These are phyloP conservation scores for Russula sp. DNA, from an alignment of 768 basidiomycete genomes.

Conservation along the genomic window DNA sequence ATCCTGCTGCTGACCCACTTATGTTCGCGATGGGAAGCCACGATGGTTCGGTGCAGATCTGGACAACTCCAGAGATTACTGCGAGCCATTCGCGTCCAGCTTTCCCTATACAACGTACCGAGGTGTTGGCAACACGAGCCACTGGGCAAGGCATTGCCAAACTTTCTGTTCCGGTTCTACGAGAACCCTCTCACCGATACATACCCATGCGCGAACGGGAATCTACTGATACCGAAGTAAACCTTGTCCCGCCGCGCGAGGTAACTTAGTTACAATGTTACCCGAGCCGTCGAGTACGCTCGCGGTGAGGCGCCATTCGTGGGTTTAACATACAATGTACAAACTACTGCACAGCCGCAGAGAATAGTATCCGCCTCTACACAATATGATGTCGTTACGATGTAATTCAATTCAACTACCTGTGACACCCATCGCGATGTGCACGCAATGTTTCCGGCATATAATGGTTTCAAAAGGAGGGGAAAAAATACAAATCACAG, in stretches of 20 bases:
- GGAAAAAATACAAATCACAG: too few species aligned
- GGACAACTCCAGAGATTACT: conserved; percentile 42
- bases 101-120: conserved; percentile 9
- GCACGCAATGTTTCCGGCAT: too few species aligned
- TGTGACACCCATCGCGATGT: too few species aligned
- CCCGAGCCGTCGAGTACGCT: not conserved
- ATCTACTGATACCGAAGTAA: not conserved
- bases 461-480: too few species aligned
- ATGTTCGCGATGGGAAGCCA: conserved; percentile 74
- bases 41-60: conserved; percentile 71
- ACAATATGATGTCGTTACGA: too few species aligned
- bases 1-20: conserved; percentile 60
- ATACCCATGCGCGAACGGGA: not conserved
- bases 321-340: conserved; percentile 3
- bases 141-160: not conserved
- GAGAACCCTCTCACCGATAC: conserved; percentile 5
- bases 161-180: conserved; percentile 2
- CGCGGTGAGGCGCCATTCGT: conserved; percentile 20
- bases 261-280: not conserved
- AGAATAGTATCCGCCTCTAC: too few species aligned
- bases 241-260: not conserved
- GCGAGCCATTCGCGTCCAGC: conserved; percentile 9
- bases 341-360: not conserved
- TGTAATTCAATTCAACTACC: too few species aligned
- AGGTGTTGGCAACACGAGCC: not conserved